Evolutionary conservation across 805 yeast species (phyloP), one percentile per base, ranked within the genome.

Genomic region (Metschnikowia amazonensis): DNA sequence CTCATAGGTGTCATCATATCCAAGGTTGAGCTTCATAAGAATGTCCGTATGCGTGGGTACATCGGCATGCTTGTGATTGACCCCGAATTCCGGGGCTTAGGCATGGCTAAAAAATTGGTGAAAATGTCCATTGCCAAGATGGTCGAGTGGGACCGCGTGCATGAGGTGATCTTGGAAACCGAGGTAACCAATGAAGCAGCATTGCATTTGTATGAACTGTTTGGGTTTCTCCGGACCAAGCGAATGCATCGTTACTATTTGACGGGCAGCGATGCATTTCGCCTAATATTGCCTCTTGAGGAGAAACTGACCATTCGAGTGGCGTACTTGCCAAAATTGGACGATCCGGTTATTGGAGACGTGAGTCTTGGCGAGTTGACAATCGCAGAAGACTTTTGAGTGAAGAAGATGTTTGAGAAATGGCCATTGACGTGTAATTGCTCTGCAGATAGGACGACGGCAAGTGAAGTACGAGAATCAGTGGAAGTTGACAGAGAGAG

Each of bases 11-110:
- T 85, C 31, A 82, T 92, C 6, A 86, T 94, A 5, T 82, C 95
- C 43, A 88, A 89, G 57, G 79, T 82, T 10, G 95, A 86, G 51
- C 70, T 77, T 1, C 97, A 92, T 64, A 74, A 92, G 48, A 74
- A 76, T 18, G 82, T 79, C 9, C 72, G 96, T 48, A 60, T 74
- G 54, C 74, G 99, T 49, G 99, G 99, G 0, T 94, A 94, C 59
- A 90, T 94, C 24, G 99, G 97, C 2, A 94, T 94, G 99, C 68
- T 94, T 44, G 96, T 95, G 0, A 95, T 92, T 10, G 82, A 82
- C 42, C 80, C 81, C 31, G 60, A 66, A 13, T 82, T 75, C 60
- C 70, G 99, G 45, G 90, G 95, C 2, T 70, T 68, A 36, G 96
- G 97, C 1, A 84, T 90, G 38, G 97, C 97, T 2, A 83, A 83